Conservation (phyloP, 495 filamentous ascomycete species). For the Penicillium bovifimosum region DNA sequence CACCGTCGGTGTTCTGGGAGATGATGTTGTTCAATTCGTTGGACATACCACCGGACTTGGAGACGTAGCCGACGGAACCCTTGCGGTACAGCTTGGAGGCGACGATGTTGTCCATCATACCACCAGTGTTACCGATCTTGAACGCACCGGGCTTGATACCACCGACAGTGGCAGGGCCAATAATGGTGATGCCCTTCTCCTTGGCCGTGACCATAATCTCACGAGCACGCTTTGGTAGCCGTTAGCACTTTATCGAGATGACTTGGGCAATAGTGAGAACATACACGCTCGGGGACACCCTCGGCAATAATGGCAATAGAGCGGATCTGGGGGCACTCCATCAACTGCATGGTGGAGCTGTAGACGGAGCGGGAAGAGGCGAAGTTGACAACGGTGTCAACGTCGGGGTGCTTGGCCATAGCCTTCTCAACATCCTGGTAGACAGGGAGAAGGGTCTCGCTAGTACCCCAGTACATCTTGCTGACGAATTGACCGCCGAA, state of each 20-base stretch:
- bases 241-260: constrained; percentile 17
- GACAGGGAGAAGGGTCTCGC: constrained; percentile 96
- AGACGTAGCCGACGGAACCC: constrained; percentile 97
- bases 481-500: constrained; percentile 99
- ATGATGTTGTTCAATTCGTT: constrained; percentile 99
- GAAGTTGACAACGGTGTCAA: constrained; percentile 98
- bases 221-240: constrained; percentile 66
- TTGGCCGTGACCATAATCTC: constrained; percentile 92
- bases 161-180: constrained; percentile 96
- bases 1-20: constrained; percentile 89
- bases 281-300: constrained; percentile 94
- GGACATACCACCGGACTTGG: constrained; percentile 99
- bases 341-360: constrained; percentile 95
- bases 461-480: constrained; percentile 99
- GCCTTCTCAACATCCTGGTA: constrained; percentile 95
- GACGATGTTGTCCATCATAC: constrained; percentile 99
- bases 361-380: constrained; percentile 97
- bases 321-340: constrained; percentile 95
- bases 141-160: constrained; percentile 98
- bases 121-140: constrained; percentile 99
- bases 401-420: constrained; percentile 93
- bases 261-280: constrained; percentile 23
- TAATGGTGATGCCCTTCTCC: constrained; percentile 99
- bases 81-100: constrained; percentile 99
- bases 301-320: constrained; percentile 99